phyloP scores from a whole-genome alignment of 257 asterid species.

The Gentiana macrophylla region DNA sequence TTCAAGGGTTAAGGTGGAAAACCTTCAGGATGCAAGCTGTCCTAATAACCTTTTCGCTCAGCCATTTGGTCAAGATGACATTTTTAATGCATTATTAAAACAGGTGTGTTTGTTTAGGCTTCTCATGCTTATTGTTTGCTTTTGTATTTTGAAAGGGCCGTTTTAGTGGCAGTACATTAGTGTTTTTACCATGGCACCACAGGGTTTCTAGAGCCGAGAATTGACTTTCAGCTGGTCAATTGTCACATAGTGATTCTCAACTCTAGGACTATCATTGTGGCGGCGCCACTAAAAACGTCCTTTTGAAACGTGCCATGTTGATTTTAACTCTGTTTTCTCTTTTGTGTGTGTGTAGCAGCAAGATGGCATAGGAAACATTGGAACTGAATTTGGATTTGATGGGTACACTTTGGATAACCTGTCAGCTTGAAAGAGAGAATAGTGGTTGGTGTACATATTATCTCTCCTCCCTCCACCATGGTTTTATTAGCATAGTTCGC shows the following conservation, averaged over 20 bases:
- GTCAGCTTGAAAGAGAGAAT: conserved; percentile 29
- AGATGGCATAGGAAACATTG: conserved; percentile 45
- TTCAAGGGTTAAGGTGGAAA: conserved; percentile 4
- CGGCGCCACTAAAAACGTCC: too few relatives aligned
- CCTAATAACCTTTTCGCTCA: conserved; percentile 14
- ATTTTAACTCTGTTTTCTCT: background rate
- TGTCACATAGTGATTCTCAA: too few relatives aligned
- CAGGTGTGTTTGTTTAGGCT: conserved; percentile 27
- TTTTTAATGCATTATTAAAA: conserved; percentile 42
- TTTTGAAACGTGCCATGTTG: too few relatives aligned
- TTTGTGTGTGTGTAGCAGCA: conserved; percentile 25
- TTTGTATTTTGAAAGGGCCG: too few relatives aligned
- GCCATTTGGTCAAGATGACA: conserved; percentile 53
- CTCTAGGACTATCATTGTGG: too few relatives aligned
- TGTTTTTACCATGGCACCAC: too few relatives aligned
- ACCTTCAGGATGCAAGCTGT: too few relatives aligned
- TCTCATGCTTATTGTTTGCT: too few relatives aligned
- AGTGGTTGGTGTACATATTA: conserved; percentile 34
- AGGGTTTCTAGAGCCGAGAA: too few relatives aligned
- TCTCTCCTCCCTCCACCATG: background rate
- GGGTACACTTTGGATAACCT: conserved; percentile 59
- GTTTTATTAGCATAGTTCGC: too few relatives aligned
- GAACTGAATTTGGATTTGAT: conserved; percentile 60
- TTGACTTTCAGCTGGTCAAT: too few relatives aligned
- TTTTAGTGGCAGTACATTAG: too few relatives aligned